A percentile compares a stretch with the other conserved stretches of the same genome.
These are phyloP conservation scores for Kodamaea hsintzibuensis DNA, from an alignment of 805 yeast species.

Conservation along the genomic window DNA sequence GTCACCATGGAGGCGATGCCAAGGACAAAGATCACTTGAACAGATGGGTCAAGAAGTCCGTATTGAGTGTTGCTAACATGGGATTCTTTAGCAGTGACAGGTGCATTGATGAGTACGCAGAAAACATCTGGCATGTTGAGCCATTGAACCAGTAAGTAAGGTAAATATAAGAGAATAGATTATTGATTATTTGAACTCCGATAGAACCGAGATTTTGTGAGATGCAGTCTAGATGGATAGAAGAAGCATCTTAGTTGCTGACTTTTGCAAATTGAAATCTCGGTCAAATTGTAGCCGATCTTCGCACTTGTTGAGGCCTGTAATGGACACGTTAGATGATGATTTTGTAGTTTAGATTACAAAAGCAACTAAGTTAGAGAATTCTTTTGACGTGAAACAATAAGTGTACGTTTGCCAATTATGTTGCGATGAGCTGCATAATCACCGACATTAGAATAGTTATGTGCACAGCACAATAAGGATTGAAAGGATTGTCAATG, in stretches of 20 bases:
- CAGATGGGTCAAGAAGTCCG: slow-evolving; percentile 75
- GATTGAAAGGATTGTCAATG: too few species aligned
- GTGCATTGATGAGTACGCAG: slow-evolving; percentile 90
- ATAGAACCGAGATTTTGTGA: background rate
- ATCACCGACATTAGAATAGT: too few species aligned
- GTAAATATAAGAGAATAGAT: background rate
- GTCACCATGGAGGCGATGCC: slow-evolving; percentile 44
- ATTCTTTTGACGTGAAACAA: too few species aligned
- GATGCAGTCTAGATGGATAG: background rate
- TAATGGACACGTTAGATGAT: too few species aligned
- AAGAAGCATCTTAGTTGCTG: background rate
- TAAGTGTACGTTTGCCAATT: too few species aligned
- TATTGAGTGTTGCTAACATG: slow-evolving; percentile 83
- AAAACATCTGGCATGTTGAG: slow-evolving; percentile 89
- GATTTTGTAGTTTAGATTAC: too few species aligned
- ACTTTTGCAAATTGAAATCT: too few species aligned
- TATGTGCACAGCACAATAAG: too few species aligned
- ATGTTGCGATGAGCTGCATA: too few species aligned
- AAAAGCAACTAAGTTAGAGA: too few species aligned
- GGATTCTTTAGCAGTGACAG: slow-evolving; percentile 92
- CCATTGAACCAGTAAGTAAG: slow-evolving; percentile 45
- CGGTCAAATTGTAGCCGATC: background rate
- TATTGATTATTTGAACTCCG: background rate
- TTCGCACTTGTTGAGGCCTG: too few species aligned
- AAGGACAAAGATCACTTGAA: slow-evolving; percentile 52